Evolutionary conservation across 2,329 filamentous ascomycete genomes (phyloP), one percentile per base, ranked within the genome.

Genomic region (Shiraia bambusicola): DNA sequence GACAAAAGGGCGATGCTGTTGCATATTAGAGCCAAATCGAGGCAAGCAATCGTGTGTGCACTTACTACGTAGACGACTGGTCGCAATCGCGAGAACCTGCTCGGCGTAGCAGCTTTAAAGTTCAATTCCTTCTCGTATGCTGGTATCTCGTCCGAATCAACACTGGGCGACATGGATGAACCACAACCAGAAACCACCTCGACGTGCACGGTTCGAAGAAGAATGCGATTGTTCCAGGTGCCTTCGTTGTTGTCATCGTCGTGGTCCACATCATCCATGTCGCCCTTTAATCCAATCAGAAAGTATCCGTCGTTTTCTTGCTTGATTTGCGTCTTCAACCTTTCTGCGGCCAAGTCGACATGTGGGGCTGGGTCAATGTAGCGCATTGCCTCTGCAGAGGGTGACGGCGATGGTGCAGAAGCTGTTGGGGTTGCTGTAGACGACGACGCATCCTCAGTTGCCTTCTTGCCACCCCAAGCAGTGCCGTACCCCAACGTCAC

Each of bases 21-120:
- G 7, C 6, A 5, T 25, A 11, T 36, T 31, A 42, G 14, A 15
- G 11, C 35, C 45, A n/a, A 37, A 39, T n/a, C 15, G 2, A 6
- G 12, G 13, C 11, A 13, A 16, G n/a, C 9, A 14, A 17, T 6
- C 2, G 8, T 6, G 12, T 7, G 26, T 22, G n/a, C n/a, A 41
- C 67, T 39, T 54, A 70, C 82, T 32, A 84, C 79, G 59, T 90
- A 91, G 35, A 90, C 78, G 6, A 90, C 78, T 1, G 88, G 83
- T 1, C 84, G 80, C 29, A 90, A 66, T 16, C 74, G 56, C 8
- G 55, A 50, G 6, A 62, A 37, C 6, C 47, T 53, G n/a, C 32
- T 45, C 7, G 16, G 31, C 1, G 37, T 13, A 7, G 32, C 38
- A 3, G 45, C 31, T 4, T 29, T 43, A 8, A 51, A 17, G 24